phyloP scores from a whole-genome alignment of 225 moss, liverwort and hornwort species.

The Ulota crispa region DNA sequence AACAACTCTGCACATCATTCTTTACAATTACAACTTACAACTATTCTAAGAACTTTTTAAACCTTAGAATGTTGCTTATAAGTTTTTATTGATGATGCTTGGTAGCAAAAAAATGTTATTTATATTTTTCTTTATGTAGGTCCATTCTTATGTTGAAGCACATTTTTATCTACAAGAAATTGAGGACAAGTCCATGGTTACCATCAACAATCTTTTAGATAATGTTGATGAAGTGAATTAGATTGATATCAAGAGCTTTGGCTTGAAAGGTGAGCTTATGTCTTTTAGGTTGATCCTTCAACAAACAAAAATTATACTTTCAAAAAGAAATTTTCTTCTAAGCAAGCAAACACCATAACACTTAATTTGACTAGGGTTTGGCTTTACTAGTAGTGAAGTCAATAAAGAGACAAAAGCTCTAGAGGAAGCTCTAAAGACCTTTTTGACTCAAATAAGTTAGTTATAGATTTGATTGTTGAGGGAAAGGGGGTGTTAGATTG shows the following conservation, averaged over 20 bases:
- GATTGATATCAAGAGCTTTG: slow-evolving; percentile 76
- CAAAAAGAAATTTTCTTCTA: background rate
- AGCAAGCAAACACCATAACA: background rate
- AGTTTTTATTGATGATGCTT: slow-evolving; percentile 4
- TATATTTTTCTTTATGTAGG: slow-evolving; percentile 44
- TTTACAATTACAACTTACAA: too few species aligned
- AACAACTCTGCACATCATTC: too few species aligned
- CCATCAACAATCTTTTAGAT: slow-evolving; percentile 84
- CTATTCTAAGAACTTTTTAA: too few species aligned
- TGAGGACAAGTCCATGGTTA: slow-evolving; percentile 75
- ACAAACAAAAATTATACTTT: background rate
- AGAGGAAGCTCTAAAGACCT: slow-evolving; percentile 60
- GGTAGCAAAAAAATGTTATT: background rate
- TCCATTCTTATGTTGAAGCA: slow-evolving; percentile 68
- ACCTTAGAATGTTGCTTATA: background rate
- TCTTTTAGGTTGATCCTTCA: background rate
- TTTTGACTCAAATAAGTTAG: slow-evolving; percentile 34
- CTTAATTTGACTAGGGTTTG: slow-evolving; percentile 22
- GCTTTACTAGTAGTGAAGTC: slow-evolving; percentile 57
- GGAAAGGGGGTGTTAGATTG: too few species aligned
- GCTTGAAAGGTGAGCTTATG: slow-evolving; percentile 57
- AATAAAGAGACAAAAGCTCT: slow-evolving; percentile 77
- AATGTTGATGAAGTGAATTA: slow-evolving; percentile 73
- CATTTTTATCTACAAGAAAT: slow-evolving; percentile 77
- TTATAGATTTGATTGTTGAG: slow-evolving; percentile 35